Conservation (phyloP, 495 filamentous ascomycete genomes). For the Filosporella fistucella region DNA sequence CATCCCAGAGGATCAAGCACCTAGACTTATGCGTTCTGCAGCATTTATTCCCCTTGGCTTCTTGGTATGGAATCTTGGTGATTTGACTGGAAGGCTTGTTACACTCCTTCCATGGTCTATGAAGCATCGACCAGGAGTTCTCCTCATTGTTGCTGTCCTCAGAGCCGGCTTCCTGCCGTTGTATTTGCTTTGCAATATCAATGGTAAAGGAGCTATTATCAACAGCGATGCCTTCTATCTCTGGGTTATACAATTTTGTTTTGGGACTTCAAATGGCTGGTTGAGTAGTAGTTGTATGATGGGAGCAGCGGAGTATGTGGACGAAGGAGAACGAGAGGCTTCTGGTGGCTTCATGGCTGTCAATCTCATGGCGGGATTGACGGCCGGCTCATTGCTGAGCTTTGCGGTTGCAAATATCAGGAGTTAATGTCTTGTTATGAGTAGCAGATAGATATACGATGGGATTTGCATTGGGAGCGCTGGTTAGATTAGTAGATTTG, state of each 20-base stretch:
- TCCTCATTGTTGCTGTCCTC: conserved; percentile 60
- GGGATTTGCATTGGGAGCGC: too few species aligned
- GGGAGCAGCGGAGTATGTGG: conserved; percentile 74
- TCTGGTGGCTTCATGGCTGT: conserved; percentile 93
- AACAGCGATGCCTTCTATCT: conserved; percentile 85
- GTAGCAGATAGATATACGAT: too few species aligned
- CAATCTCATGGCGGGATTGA: conserved; percentile 77
- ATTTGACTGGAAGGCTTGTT: conserved; percentile 70
- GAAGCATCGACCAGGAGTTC: conserved; percentile 50
- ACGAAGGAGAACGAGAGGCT: conserved; percentile 74
- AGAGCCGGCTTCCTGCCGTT: conserved; percentile 74
- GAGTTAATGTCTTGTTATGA: too few species aligned
- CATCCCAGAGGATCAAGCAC: conserved; percentile 38
- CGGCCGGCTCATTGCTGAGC: conserved; percentile 82
- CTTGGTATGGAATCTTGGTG: conserved; percentile 90
- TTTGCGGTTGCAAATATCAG: conserved; percentile 54
- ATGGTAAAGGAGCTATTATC: conserved; percentile 61
- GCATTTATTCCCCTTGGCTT: conserved; percentile 89
- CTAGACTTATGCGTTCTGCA: conserved; percentile 59
- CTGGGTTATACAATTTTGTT: conserved; percentile 72
- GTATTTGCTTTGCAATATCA: conserved; percentile 84
- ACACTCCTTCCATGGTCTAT: conserved; percentile 62
- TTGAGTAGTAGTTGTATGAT: conserved; percentile 86
- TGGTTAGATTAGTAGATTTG: too few species aligned
- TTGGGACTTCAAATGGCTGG: conserved; percentile 84